A percentile compares a stretch with the other conserved stretches of the same genome.
Evolutionary conservation across 1,284 basidiomycete genomes (phyloP).

Genomic region (Kwoniella shivajii): DNA sequence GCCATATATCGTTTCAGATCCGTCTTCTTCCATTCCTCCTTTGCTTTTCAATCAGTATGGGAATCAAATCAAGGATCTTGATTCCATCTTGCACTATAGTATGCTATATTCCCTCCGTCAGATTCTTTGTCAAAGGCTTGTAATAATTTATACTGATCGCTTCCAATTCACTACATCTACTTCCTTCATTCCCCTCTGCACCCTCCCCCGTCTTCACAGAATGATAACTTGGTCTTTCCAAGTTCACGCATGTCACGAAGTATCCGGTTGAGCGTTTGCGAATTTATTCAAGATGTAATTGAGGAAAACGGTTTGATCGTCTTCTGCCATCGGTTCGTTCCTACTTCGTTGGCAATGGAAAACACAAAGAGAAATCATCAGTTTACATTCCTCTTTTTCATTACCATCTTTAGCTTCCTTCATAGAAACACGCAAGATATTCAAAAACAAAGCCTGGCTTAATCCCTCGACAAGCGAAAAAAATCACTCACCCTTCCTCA

Average conservation of each 20-base stretch:
- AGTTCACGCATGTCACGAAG: slow-evolving; percentile 15
- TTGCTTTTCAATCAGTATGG: too few species aligned
- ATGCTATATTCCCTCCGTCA: too few species aligned
- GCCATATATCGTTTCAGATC: too few species aligned
- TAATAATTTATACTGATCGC: too few species aligned
- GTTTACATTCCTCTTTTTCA: slow-evolving; percentile 3
- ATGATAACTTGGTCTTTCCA: neutral
- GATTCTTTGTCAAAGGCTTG: too few species aligned
- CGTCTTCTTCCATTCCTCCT: too few species aligned
- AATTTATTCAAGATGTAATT: slow-evolving; percentile 49
- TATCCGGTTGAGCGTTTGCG: slow-evolving; percentile 47
- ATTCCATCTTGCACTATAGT: too few species aligned
- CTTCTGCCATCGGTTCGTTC: slow-evolving; percentile 22
- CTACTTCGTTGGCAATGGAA: neutral
- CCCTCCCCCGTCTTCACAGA: neutral
- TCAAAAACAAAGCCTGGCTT: too few species aligned
- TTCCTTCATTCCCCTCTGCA: neutral
- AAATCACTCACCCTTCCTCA: slow-evolving; percentile 44
- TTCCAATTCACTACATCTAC: neutral
- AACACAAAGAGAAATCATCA: neutral
- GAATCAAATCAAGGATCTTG: too few species aligned
- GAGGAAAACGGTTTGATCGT: slow-evolving; percentile 35
- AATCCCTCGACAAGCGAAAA: too few species aligned
- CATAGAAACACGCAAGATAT: neutral
- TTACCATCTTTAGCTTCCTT: neutral